A percentile compares a stretch with the other conserved stretches of the same genome.
These are phyloP conservation scores for Spergularia bocconei DNA, from an alignment of 148 eudicot genomes.

Conservation along the genomic window DNA sequence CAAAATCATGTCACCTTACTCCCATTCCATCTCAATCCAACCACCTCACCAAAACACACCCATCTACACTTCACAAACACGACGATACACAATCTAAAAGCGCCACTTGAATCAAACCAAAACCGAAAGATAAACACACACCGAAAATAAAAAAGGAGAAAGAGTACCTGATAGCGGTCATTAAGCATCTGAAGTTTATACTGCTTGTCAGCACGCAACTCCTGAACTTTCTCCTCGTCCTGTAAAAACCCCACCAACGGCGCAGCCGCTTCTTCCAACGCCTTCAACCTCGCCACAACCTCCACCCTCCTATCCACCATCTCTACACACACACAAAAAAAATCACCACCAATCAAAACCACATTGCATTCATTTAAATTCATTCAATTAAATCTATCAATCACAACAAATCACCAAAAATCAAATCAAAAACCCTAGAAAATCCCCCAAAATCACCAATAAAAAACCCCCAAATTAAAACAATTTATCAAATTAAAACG, in stretches of 20 bases:
- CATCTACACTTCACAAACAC: background rate
- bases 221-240: conserved; percentile 80
- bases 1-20: background rate
- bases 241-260: conserved; percentile 79
- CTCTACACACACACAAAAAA: conserved; percentile 36
- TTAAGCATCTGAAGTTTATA: conserved; percentile 89
- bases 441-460: no score
- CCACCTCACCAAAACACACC: background rate
- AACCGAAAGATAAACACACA: background rate
- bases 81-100: background rate
- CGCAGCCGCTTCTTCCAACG: conserved; percentile 79
- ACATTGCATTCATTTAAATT: no score
- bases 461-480: no score
- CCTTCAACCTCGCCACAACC: conserved; percentile 85
- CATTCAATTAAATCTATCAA: no score
- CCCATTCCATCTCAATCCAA: background rate
- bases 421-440: no score
- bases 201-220: conserved; percentile 83
- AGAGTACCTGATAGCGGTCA: conserved; percentile 72
- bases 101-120: background rate
- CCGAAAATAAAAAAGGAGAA: no score
- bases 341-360: no score
- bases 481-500: no score
- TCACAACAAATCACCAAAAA: no score
- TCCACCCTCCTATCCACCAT: conserved; percentile 95